Evolutionary conservation across 2,329 filamentous ascomycete species (phyloP).

Genomic region (Aureobasidium sp.): DNA sequence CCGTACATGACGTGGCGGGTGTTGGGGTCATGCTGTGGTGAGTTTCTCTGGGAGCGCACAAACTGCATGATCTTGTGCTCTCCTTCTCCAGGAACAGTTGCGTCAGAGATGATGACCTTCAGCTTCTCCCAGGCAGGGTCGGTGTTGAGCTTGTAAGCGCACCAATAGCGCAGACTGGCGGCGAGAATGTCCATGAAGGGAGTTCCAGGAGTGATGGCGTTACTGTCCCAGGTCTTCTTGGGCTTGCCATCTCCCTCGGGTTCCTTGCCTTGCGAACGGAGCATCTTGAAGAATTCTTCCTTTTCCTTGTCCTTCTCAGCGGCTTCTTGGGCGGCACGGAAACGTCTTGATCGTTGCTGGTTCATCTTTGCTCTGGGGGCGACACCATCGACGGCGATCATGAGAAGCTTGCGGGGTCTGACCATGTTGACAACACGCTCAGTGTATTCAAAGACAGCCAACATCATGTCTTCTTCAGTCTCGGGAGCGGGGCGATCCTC

Average conservation of each 20-base stretch:
- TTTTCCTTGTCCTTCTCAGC: slow-evolving; percentile 91
- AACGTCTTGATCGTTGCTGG: slow-evolving; percentile 92
- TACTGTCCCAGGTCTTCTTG: slow-evolving; percentile 90
- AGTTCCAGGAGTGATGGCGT: slow-evolving; percentile 87
- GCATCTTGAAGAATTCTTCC: slow-evolving; percentile 74
- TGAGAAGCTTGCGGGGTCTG: slow-evolving; percentile 85
- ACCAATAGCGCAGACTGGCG: slow-evolving; percentile 87
- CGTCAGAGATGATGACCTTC: slow-evolving; percentile 98
- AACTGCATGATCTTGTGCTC: slow-evolving; percentile 99
- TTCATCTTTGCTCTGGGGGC: slow-evolving; percentile 99
- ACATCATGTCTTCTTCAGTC: slow-evolving; percentile 98
- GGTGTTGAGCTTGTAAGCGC: slow-evolving; percentile 93
- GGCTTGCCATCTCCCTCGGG: slow-evolving; percentile 42
- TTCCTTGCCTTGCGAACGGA: slow-evolving; percentile 58
- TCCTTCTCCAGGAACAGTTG: slow-evolving; percentile 93
- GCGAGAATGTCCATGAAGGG: slow-evolving; percentile 98
- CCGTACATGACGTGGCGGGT: slow-evolving; percentile 98
- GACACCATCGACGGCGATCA: slow-evolving; percentile 98
- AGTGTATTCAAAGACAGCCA: slow-evolving; percentile 97
- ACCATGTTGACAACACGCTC: slow-evolving; percentile 99
- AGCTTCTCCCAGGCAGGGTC: slow-evolving; percentile 92
- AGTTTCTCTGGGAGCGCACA: slow-evolving; percentile 83
- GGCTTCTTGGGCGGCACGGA: slow-evolving; percentile 88
- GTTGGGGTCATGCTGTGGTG: slow-evolving; percentile 88
- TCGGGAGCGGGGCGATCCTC: slow-evolving; percentile 86